Evolutionary conservation across 371 early-diverging fungal species (phyloP).

Genomic region (Lichtheimia ornata): DNA sequence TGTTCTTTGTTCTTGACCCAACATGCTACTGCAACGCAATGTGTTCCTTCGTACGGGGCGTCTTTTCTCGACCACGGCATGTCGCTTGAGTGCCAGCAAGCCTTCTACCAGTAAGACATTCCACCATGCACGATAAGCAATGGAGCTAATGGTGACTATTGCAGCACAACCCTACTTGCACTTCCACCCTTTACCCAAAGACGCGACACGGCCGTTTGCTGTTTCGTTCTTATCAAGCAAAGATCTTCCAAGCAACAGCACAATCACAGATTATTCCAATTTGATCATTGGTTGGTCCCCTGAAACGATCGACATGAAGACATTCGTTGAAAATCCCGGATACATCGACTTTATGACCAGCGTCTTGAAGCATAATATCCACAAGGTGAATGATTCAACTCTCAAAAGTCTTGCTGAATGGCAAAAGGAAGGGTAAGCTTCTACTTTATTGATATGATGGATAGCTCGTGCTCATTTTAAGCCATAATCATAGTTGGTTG

Average conservation of each 20-base stretch:
- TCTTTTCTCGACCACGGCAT: too few species aligned
- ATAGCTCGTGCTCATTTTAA: not conserved
- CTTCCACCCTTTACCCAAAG: slow-evolving; percentile 10
- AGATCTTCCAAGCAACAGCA: slow-evolving; percentile 12
- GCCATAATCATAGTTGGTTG: slow-evolving; percentile 36
- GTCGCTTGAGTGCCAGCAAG: too few species aligned
- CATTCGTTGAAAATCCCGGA: slow-evolving; percentile 44
- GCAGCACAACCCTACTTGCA: slow-evolving; percentile 11
- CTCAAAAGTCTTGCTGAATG: slow-evolving; percentile 55
- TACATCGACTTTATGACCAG: slow-evolving; percentile 45
- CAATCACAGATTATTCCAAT: slow-evolving; percentile 19
- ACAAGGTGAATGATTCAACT: slow-evolving; percentile 35
- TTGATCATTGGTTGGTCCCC: slow-evolving; percentile 47
- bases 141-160: not conserved
- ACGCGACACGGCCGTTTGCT: slow-evolving; percentile 13
- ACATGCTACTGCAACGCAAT: too few species aligned
- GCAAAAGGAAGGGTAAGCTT: slow-evolving; percentile 55
- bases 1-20: too few species aligned
- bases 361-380: slow-evolving; percentile 40
- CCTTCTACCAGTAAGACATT: too few species aligned
- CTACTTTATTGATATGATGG: too few species aligned
- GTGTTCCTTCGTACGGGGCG: too few species aligned
- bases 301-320: slow-evolving; percentile 27
- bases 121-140: too few species aligned
- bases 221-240: slow-evolving; percentile 17